Evolutionary conservation across 73 alveolate species (phyloP).

Genomic region (Stentor roeselii): DNA sequence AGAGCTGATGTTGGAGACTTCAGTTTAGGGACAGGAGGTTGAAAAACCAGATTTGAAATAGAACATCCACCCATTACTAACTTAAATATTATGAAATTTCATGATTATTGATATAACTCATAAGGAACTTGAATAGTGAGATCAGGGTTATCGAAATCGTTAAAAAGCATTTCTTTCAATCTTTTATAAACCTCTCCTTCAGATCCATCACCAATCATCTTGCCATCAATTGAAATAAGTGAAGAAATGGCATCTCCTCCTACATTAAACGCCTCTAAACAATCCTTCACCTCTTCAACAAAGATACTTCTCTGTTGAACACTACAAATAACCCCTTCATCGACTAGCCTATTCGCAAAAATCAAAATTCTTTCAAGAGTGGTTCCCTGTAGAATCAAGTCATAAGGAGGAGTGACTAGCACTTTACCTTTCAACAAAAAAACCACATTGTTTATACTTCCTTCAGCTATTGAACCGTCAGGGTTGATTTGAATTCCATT

Average conservation of each 20-base stretch:
- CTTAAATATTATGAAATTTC: too few species aligned
- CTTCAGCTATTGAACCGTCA: slow-evolving; percentile 7
- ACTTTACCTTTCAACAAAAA: not conserved
- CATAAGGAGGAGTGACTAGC: slow-evolving; percentile 25
- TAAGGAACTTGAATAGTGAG: not conserved
- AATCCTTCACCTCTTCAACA: slow-evolving; percentile 22
- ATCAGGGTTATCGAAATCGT: not conserved
- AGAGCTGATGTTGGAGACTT: too few species aligned
- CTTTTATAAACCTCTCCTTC: not conserved
- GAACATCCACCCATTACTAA: too few species aligned
- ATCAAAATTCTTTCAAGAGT: not conserved
- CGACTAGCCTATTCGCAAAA: not conserved
- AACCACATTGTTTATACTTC: not conserved
- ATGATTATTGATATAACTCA: not conserved
- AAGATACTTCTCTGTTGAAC: slow-evolving; percentile 4
- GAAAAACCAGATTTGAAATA: too few species aligned
- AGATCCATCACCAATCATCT: not conserved
- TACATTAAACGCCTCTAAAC: not conserved
- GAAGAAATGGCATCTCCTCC: not conserved
- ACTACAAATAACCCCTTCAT: not conserved
- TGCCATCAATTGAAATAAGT: slow-evolving; percentile 10
- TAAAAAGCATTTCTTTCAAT: not conserved
- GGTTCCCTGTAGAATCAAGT: slow-evolving; percentile 15
- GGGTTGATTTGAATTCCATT: not conserved
- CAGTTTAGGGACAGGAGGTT: too few species aligned